Percentiles rank a stretch among this genome's conserved stretches.
Conservation (phyloP, 441 rosid species). For the Gossypium lobatum region DNA sequence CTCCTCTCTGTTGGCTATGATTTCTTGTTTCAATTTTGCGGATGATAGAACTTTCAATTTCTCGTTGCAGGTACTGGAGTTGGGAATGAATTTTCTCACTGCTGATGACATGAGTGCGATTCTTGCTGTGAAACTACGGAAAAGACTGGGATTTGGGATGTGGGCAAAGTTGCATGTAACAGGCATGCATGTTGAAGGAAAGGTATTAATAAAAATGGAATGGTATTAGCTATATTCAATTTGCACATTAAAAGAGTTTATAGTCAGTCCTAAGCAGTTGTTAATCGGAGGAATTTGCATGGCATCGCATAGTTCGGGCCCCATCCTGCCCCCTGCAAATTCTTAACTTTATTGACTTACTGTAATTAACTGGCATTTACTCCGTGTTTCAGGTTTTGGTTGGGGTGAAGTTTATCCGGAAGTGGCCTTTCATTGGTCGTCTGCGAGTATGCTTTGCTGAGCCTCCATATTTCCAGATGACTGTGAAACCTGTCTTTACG, state of each 20-base stretch:
- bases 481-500: conserved; percentile 65
- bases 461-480: conserved; percentile 93
- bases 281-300: neutral
- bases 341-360: neutral
- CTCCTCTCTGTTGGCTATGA: neutral
- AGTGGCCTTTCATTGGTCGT: conserved; percentile 91
- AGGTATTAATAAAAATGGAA: conserved; percentile 37
- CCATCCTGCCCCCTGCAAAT: neutral
- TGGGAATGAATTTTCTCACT: conserved; percentile 88
- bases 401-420: conserved; percentile 77
- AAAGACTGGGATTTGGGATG: conserved; percentile 85
- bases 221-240: neutral
- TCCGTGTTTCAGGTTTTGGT: conserved; percentile 56
- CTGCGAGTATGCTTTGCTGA: conserved; percentile 90
- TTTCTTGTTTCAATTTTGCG: neutral
- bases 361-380: neutral
- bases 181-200: conserved; percentile 94
- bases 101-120: conserved; percentile 93
- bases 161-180: conserved; percentile 89
- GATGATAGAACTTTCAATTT: neutral
- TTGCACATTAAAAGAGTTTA: neutral
- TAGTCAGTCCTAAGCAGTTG: neutral
- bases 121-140: conserved; percentile 77
- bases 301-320: neutral
- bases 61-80: conserved; percentile 63